Evolutionary conservation across 805 yeast genomes (phyloP), one percentile per base, ranked within the genome.

Genomic region (Hanseniaspora guilliermondii): DNA sequence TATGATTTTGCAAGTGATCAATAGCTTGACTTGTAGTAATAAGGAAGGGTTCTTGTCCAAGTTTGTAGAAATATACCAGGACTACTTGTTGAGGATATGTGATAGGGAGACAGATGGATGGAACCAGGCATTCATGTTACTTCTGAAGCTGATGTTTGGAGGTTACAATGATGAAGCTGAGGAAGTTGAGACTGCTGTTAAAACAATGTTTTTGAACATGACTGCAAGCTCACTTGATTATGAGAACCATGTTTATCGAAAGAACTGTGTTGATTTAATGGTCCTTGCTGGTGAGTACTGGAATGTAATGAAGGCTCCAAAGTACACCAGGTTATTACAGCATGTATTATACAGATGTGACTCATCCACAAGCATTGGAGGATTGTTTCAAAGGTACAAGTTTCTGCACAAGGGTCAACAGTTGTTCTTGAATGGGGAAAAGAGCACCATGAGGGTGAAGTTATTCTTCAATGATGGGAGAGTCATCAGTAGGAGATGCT

Each of bases 401-500:
- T 1, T 4, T 7, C 5, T 25, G 35, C 46, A 42, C 16, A 11
- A 25, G 17, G 87, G 87, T 0, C 71, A 95, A 53, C 70, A 70
- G 40, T 66, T 91, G 49, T 70, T 72, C 37, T 69, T 83, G 60
- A 62, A 83, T 35, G 79, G 82, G 2, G 74, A 76, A 44, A 64
- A 77, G 42, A 95, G 96, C 0, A 61, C 68, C 0, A 88, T 85
- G 0, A 75, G 73, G 4, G 59, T 93, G 1, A 79, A 77, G 3
- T 65, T 91, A 9, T 76, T 71, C 39, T 65, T 84, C n/a, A 70
- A 70, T 14, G 80, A 76, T 52, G 59, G 60, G n/a, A 65, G 75
- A 12, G 24, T 6, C 62, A 60, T 6, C 50, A 65, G 25, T 1
- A 17, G 21, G 49, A 63, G 37, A 24, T 32, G 48, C 25, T 14